Percentiles rank a stretch among this genome's conserved stretches.
Evolutionary conservation across 768 basidiomycete genomes (phyloP).

Genomic region (Kwoniella europaea): DNA sequence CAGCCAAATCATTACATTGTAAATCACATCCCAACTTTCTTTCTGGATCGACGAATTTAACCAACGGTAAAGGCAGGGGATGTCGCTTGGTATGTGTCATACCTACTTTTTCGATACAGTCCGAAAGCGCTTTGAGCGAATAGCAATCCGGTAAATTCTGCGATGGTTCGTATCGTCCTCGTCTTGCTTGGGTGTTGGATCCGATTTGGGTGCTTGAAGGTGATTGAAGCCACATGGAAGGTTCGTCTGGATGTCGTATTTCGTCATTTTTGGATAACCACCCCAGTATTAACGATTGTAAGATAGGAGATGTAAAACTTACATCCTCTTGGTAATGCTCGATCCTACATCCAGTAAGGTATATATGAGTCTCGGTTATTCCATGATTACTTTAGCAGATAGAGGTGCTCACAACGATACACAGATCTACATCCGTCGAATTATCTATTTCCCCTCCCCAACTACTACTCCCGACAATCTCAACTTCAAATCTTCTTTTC

Average conservation of each 20-base stretch:
- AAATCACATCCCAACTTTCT: conserved; percentile 7
- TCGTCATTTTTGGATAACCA: no score
- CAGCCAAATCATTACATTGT: conserved; percentile 10
- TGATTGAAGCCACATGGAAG: neutral
- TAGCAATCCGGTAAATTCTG: neutral
- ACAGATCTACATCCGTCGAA: conserved; percentile 1
- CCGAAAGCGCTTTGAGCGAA: neutral
- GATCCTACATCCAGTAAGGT: neutral
- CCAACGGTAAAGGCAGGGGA: neutral
- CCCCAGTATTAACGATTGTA: neutral
- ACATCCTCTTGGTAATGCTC: conserved; percentile 3
- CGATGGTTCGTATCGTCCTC: neutral
- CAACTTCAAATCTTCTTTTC: neutral
- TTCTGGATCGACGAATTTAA: conserved; percentile 4
- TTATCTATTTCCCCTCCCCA: conserved; percentile 6
- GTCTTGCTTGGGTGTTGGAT: neutral
- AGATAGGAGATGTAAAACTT: neutral
- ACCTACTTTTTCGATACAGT: neutral
- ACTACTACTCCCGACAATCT: conserved; percentile 4
- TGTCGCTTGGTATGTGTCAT: neutral
- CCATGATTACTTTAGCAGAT: neutral
- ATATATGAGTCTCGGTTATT: no score
- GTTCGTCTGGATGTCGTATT: neutral
- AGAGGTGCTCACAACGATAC: neutral
- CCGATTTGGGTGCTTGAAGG: neutral